phyloP scores from a whole-genome alignment of 2,329 filamentous ascomycete species.

The Sclerotinia trifoliorum region DNA sequence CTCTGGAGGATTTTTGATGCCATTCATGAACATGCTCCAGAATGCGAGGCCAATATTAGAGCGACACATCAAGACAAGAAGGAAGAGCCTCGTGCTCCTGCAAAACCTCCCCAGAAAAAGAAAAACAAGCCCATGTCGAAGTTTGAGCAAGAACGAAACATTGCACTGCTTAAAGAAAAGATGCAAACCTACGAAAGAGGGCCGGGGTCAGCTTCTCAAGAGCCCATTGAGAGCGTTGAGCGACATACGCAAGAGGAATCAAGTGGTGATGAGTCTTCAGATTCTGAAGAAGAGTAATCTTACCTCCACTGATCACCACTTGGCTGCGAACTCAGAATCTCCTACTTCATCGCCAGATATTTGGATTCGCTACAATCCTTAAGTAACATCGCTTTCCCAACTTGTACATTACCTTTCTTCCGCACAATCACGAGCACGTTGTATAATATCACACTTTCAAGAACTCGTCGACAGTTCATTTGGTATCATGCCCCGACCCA shows the following conservation, averaged over 20 bases:
- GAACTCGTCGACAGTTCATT: background rate
- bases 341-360: background rate
- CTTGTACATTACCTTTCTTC: constrained; percentile 30
- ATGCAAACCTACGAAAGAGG: constrained; percentile 47
- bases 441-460: constrained; percentile 26
- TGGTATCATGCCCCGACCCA: background rate
- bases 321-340: background rate
- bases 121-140: constrained; percentile 76
- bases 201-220: constrained; percentile 40
- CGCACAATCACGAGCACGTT: constrained; percentile 23
- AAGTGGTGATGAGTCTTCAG: constrained; percentile 54
- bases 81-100: constrained; percentile 36
- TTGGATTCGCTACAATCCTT: background rate
- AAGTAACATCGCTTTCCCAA: constrained; percentile 6
- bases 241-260: constrained; percentile 44
- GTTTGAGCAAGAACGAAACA: constrained; percentile 66
- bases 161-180: constrained; percentile 61
- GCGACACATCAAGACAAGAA: constrained; percentile 31
- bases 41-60: constrained; percentile 42
- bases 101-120: constrained; percentile 47
- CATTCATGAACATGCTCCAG: constrained; percentile 51
- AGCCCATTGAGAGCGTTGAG: constrained; percentile 42
- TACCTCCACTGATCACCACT: background rate
- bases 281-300: constrained; percentile 49
- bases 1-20: constrained; percentile 54